A percentile compares a stretch with the other conserved stretches of the same genome.
Evolutionary conservation across 495 filamentous ascomycete species (phyloP).

Genomic region (Penicillium diatomitis): DNA sequence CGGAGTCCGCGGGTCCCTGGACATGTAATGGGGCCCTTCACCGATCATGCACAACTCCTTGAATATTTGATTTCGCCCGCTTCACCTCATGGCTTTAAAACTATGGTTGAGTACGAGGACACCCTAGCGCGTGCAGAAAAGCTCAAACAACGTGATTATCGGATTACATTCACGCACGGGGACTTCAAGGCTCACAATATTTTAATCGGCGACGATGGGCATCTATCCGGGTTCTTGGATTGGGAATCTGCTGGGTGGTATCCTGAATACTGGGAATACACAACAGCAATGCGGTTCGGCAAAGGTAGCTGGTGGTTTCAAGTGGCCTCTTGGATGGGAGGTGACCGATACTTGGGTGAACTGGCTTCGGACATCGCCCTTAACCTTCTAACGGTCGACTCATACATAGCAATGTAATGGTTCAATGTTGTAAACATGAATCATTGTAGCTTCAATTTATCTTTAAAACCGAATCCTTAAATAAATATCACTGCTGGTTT

Average conservation of each 20-base stretch:
- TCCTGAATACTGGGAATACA: constrained; percentile 45
- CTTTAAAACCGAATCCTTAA: no score
- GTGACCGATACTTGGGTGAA: no score
- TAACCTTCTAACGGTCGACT: no score
- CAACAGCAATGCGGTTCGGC: constrained; percentile 12
- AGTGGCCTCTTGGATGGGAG: no score
- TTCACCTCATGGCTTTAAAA: constrained; percentile 11
- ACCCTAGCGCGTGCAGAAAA: constrained; percentile 5
- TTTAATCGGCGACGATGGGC: neutral
- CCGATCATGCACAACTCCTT: constrained; percentile 12
- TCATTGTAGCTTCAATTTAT: no score
- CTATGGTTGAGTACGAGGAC: constrained; percentile 7
- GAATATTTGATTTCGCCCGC: constrained; percentile 12
- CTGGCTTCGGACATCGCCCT: no score
- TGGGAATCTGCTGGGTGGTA: constrained; percentile 45
- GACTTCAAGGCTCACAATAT: constrained; percentile 8
- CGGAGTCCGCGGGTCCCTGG: constrained; percentile 3
- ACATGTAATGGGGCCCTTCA: constrained; percentile 15
- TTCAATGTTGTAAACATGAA: no score
- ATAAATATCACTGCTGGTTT: no score
- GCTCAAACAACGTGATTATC: constrained; percentile 1
- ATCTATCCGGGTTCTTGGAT: constrained; percentile 34
- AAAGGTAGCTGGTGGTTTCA: no score
- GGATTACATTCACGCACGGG: constrained; percentile 16
- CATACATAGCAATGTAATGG: no score